Conservation (phyloP, 163 green algal genomes). For the Prototheca stagnorum region DNA sequence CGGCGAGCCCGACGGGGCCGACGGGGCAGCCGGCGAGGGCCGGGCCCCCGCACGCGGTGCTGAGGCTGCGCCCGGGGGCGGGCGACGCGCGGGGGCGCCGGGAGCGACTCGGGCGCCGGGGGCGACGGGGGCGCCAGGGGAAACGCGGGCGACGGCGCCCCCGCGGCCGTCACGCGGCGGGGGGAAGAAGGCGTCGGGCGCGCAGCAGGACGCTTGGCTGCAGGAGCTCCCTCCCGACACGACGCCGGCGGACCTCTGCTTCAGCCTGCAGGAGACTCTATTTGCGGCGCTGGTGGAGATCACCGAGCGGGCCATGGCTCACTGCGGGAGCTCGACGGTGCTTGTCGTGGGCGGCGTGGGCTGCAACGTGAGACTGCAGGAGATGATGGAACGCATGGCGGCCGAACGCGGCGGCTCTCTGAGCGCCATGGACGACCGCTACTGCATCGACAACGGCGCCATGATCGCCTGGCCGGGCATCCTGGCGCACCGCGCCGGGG, state of each 20-base stretch:
- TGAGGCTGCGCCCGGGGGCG: too few relatives aligned
- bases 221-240: too few relatives aligned
- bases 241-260: conserved; percentile 71
- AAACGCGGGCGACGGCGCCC: too few relatives aligned
- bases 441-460: conserved; percentile 90
- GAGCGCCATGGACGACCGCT: conserved; percentile 78
- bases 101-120: too few relatives aligned
- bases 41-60: too few relatives aligned
- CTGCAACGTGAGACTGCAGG: conserved; percentile 73
- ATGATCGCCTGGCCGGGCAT: conserved; percentile 90
- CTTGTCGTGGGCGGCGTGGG: conserved; percentile 84
- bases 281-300: conserved; percentile 90
- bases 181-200: conserved; percentile 8
- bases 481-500: conserved; percentile 44
- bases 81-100: too few relatives aligned
- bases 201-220: too few relatives aligned
- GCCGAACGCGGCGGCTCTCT: conserved; percentile 52
- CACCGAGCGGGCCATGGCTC: conserved; percentile 84
- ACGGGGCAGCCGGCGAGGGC: too few relatives aligned
- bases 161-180: neutral
- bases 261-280: conserved; percentile 72
- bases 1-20: too few relatives aligned
- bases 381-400: conserved; percentile 47
- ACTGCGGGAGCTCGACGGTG: conserved; percentile 56
- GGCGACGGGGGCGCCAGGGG: neutral